A percentile compares a stretch with the other conserved stretches of the same genome.
Conservation (phyloP, 164 flowering plant species). For the Nelumbo lutea region DNA sequence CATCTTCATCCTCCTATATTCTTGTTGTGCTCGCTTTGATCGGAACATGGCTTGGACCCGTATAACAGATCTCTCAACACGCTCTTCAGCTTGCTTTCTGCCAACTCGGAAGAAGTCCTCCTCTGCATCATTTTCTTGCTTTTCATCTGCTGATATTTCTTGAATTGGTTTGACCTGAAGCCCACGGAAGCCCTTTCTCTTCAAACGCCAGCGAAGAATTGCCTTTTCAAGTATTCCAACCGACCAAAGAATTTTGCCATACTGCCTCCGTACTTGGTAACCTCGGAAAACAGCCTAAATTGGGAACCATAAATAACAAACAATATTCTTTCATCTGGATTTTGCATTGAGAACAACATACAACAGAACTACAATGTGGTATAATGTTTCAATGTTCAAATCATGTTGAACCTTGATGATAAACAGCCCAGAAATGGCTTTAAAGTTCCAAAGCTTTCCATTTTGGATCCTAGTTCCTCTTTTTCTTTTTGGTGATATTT, state of each 20-base stretch:
- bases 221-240: conserved; percentile 95
- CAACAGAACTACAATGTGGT: background rate
- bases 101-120: conserved; percentile 74
- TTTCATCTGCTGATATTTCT: conserved; percentile 17
- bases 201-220: conserved; percentile 80
- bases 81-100: conserved; percentile 80
- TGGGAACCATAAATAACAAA: background rate
- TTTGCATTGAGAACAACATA: background rate
- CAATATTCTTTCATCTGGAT: background rate
- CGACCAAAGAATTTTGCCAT: conserved; percentile 82
- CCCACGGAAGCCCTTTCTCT: conserved; percentile 87
- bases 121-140: conserved; percentile 39
- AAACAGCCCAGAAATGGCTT: background rate
- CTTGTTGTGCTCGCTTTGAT: conserved; percentile 75
- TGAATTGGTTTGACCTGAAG: conserved; percentile 43
- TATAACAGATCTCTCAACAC: conserved; percentile 76
- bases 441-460: too few species aligned
- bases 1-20: conserved; percentile 78
- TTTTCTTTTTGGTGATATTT: too few species aligned
- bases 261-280: conserved; percentile 65
- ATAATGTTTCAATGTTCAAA: background rate
- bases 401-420: background rate
- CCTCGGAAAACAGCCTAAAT: conserved; percentile 84
- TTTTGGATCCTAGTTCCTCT: too few species aligned
- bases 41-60: conserved; percentile 89